Base-by-base conservation (phyloP, 2,329 filamentous ascomycete genomes). In the Laburnicola sp. region DNA sequence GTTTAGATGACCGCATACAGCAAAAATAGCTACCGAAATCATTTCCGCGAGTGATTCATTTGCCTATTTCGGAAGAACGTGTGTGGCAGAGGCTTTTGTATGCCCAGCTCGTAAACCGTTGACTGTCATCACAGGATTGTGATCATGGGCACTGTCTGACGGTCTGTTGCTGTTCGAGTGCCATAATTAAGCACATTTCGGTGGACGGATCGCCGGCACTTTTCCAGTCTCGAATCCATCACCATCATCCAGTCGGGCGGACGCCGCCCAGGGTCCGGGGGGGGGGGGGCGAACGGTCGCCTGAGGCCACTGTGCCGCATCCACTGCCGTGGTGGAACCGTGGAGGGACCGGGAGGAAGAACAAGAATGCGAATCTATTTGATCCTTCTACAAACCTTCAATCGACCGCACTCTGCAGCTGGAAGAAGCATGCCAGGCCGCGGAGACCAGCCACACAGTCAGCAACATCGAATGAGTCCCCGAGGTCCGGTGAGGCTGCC, bases 271-370 rank as follows among this genome's bases (percentile, higher is more conserved):
- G 32, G 32, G 16, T 6, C 36, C 36, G 16, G 36, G n/a, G 16
- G 10, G 32, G 16, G 3, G 16, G 32, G 32, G 32, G 32, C 32
- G 10, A 34, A 34, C 32, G 32, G 32, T 34, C 32, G 32, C 32
- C 32, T 10, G 32, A 34, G 32, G 32, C 32, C 16, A 26, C 26
- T 42, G 39, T 28, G 39, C 39, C 39, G 25, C 39, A 45, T 36
- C 44, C 50, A 49, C 36, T 45, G 43, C 48, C 45, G 39, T 44
- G 34, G 8, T 51, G 47, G 54, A 44, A 57, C 46, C 46, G 49
- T 48, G 35, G 10, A 40, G 40, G 39, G 11, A 32, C 25, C 54
- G 54, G 53, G 56, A 57, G 54, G 57, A 60, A 49, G 22, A 42
- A 44, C 51, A 54, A 40, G 44, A 35, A n/a, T 26, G 44, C 44